A percentile compares a stretch with the other conserved stretches of the same genome.
Evolutionary conservation across 2,329 filamentous ascomycete genomes (phyloP).

Genomic region (Plenodomus biglobosus): DNA sequence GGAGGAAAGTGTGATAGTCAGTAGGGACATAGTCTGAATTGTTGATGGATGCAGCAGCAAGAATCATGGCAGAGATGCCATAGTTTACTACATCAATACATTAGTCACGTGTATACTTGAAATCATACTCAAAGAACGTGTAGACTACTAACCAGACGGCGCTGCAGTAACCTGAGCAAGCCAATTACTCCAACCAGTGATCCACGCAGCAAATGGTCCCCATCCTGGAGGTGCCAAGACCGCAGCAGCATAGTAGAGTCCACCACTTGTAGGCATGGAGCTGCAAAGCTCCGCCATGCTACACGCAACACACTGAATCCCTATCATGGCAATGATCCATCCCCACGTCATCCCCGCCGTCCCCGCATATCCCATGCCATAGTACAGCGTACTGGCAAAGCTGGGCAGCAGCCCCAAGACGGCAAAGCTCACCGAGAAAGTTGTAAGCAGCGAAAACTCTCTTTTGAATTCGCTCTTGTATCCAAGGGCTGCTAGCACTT

Average conservation of each 20-base stretch:
- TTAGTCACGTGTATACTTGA: conserved; percentile 4
- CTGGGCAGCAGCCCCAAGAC: conserved; percentile 70
- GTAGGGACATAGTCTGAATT: conserved; percentile 66
- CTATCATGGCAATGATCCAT: conserved; percentile 72
- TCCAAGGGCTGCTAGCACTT: conserved; percentile 62
- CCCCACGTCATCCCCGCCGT: conserved; percentile 66
- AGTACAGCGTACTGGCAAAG: conserved; percentile 71
- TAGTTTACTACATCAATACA: conserved; percentile 57
- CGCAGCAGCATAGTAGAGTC: conserved; percentile 72
- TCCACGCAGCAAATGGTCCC: conserved; percentile 67
- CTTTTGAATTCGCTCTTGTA: conserved; percentile 67
- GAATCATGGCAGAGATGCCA: conserved; percentile 67
- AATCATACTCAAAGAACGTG: not conserved
- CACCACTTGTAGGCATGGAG: conserved; percentile 71
- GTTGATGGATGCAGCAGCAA: conserved; percentile 68
- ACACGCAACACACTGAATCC: conserved; percentile 70
- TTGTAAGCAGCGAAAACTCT: conserved; percentile 73
- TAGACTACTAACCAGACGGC: conserved; percentile 50
- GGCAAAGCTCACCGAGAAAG: conserved; percentile 73
- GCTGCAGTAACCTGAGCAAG: conserved; percentile 66
- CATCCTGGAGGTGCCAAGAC: conserved; percentile 68
- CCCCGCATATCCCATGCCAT: conserved; percentile 61
- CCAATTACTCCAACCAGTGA: conserved; percentile 73
- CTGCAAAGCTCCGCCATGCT: conserved; percentile 69
- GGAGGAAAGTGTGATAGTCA: conserved; percentile 67